Evolutionary conservation across 2,329 filamentous ascomycete species (phyloP).

Genomic region (Colletotrichum orchidophilum): DNA sequence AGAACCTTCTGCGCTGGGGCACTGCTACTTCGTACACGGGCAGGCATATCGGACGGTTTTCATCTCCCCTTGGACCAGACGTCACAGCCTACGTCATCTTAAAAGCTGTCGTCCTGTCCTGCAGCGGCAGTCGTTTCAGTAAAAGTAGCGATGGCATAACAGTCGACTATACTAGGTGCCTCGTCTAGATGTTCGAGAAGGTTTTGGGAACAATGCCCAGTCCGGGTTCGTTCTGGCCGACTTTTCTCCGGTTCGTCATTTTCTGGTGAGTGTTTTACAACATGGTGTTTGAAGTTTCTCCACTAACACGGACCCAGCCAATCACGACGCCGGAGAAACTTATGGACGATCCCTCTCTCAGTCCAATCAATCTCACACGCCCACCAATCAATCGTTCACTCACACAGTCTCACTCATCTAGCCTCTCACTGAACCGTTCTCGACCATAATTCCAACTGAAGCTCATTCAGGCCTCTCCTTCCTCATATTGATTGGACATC

Average conservation of each 20-base stretch:
- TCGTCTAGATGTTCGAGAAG: neutral
- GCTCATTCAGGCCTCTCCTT: neutral
- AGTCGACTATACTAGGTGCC: no score
- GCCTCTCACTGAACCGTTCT: neutral
- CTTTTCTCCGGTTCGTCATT: conserved; percentile 1
- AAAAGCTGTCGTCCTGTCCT: conserved; percentile 23
- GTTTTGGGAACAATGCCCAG: conserved; percentile 4
- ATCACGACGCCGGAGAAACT: neutral
- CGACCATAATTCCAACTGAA: neutral
- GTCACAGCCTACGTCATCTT: conserved; percentile 15
- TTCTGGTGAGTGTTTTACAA: no score
- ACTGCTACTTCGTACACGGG: neutral
- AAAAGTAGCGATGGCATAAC: neutral
- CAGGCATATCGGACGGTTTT: neutral
- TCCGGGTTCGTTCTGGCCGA: neutral
- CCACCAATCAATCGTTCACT: conserved; percentile 3
- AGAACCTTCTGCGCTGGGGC: neutral
- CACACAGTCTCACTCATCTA: neutral
- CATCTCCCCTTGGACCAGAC: neutral
- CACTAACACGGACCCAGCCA: neutral
- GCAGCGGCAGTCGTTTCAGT: conserved; percentile 23
- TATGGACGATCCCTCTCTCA: neutral
- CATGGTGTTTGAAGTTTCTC: neutral
- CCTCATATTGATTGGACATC: neutral
- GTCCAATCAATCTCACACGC: conserved; percentile 14